These are phyloP conservation scores for Ustilago hordei DNA, from an alignment of 1,284 basidiomycete species.

Conservation along the genomic window DNA sequence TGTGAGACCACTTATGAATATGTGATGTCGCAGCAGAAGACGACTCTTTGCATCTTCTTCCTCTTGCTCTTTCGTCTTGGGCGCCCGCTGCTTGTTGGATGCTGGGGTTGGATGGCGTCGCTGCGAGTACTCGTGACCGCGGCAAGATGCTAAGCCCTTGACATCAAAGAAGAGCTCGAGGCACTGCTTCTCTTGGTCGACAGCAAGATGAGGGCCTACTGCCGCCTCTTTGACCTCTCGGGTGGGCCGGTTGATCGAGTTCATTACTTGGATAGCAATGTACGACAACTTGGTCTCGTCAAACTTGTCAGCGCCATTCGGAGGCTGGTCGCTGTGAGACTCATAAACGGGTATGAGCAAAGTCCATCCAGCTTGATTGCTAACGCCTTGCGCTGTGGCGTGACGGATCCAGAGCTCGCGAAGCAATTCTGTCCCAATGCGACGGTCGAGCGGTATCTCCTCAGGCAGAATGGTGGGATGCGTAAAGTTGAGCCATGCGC, in stretches of 20 bases:
- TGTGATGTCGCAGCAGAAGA: neutral
- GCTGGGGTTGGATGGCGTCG: neutral
- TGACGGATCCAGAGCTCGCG: conserved; percentile 13
- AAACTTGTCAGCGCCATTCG: neutral
- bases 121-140: neutral
- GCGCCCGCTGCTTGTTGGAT: neutral
- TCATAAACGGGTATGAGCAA: conserved; percentile 6
- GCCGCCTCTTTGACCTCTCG: neutral
- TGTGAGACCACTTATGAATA: neutral
- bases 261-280: conserved; percentile 7
- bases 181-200: neutral
- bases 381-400: conserved; percentile 1
- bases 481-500: conserved; percentile 9
- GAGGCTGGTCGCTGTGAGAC: neutral
- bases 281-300: neutral
- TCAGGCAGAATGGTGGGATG: neutral
- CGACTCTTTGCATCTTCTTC: too few species aligned
- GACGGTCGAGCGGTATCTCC: neutral
- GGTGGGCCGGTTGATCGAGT: conserved; percentile 1
- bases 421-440: neutral
- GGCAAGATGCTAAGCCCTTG: neutral
- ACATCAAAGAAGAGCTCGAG: neutral
- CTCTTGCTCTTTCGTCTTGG: neutral
- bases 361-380: neutral
- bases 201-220: neutral